These are phyloP conservation scores for Hypoxylon crocopeplum DNA, from an alignment of 495 filamentous ascomycete genomes.

Conservation along the genomic window DNA sequence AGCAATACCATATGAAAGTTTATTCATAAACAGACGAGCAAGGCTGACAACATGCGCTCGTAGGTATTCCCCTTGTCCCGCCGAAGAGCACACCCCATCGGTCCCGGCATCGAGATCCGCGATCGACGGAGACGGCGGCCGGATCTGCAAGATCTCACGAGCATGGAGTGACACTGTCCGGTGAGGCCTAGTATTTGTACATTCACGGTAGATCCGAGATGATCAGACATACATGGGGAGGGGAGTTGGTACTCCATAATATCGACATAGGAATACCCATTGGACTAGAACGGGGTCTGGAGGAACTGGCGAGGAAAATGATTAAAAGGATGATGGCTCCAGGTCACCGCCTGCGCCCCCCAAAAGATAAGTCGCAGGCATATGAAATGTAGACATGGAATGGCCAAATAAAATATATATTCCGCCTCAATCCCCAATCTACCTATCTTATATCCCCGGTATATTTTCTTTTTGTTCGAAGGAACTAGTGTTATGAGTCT, in stretches of 20 bases:
- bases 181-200: constrained; percentile 5
- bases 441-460: no score
- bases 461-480: no score
- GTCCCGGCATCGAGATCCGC: constrained; percentile 60
- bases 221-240: background rate
- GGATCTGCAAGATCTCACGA: constrained; percentile 53
- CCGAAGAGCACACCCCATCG: constrained; percentile 54
- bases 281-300: background rate
- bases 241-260: background rate
- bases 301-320: constrained; percentile 3
- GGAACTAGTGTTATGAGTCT: no score
- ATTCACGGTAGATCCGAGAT: constrained; percentile 9
- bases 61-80: constrained; percentile 59
- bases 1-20: background rate
- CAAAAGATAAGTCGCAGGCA: background rate
- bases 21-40: background rate
- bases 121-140: constrained; percentile 46
- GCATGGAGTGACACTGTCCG: constrained; percentile 53
- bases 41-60: background rate
- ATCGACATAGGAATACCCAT: background rate
- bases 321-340: background rate
- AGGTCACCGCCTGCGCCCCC: constrained; percentile 3
- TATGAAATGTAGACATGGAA: background rate
- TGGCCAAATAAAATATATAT: constrained; percentile 2
- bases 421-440: no score